Base-by-base conservation (phyloP, 1,139 yeast genomes). In the Scheffersomyces quercinus region DNA sequence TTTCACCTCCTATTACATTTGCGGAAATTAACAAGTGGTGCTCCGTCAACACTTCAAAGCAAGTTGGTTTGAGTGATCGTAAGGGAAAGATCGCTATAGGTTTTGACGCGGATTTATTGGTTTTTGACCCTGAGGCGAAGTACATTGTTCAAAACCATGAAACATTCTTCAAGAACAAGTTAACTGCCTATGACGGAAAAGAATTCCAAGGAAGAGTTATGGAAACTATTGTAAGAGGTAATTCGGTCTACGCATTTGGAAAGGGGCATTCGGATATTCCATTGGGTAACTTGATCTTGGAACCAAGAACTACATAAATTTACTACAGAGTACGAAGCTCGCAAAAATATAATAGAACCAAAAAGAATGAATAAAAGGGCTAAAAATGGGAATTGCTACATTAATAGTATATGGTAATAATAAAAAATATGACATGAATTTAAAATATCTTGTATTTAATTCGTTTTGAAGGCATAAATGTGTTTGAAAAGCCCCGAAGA, bases 131-230 rank as follows among this genome's bases (percentile, higher is more conserved):
- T 7, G 69, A 73, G 10, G 74, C 72, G 9, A 62, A 60, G 38
- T 85, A 85, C 62, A 63, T 63, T 3, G 77, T 90, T 37, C 72
- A 73, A 13, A 85, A 88, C 62, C 69, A 74, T 26, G 73, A 78
- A 42, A 77, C 88, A 29, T 80, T 65, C 53, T 91, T 88, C 73
- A 90, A 88, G 56, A 90, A 91, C 68, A 90, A 90, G 62, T 65
- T 89, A 46, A 86, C 96, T 1, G 96, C 97, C 0, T 91, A 88
- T 61, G 75, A 88, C 55, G 95, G 95, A 4, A 73, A 73, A 66
- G 63, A 71, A 42, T 73, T 90, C 44, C 68, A 65, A 40, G 97
- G 98, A 15, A 74, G 82, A 49, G 95, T 90, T 3, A 68, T 80
- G 43, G 90, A 85, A 61, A 89, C 97, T 1, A 70, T 87, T 40